Percentiles rank a stretch among this genome's conserved stretches.
Evolutionary conservation across 2,329 filamentous ascomycete genomes (phyloP).

Genomic region (Colletotrichum sidae): DNA sequence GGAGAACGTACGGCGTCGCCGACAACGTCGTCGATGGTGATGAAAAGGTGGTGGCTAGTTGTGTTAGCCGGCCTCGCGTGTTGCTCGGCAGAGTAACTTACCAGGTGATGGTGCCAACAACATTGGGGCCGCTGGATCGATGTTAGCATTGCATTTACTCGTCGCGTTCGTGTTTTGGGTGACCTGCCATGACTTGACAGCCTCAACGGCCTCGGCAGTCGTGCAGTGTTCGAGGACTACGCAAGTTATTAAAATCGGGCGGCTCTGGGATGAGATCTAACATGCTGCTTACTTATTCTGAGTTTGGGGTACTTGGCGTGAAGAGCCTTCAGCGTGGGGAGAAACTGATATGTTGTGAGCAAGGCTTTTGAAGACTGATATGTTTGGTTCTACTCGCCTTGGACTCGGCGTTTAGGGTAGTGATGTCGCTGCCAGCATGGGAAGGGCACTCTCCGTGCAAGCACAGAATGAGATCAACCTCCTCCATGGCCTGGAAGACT

Average conservation of each 20-base stretch:
- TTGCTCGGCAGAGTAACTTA: slow-evolving; percentile 40
- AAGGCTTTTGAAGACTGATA: not conserved
- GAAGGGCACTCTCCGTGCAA: slow-evolving; percentile 87
- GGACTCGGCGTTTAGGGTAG: slow-evolving; percentile 76
- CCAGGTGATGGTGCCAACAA: slow-evolving; percentile 61
- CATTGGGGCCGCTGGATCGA: slow-evolving; percentile 78
- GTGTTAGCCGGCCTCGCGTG: not conserved
- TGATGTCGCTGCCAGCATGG: slow-evolving; percentile 54
- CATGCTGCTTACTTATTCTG: slow-evolving; percentile 54
- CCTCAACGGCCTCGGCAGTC: slow-evolving; percentile 81
- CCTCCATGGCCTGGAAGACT: slow-evolving; percentile 91
- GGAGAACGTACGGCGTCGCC: slow-evolving; percentile 60
- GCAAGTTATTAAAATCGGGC: not conserved
- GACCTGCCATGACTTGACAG: slow-evolving; percentile 61
- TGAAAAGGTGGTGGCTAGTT: slow-evolving; percentile 82
- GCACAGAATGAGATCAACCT: slow-evolving; percentile 85
- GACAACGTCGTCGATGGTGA: slow-evolving; percentile 78
- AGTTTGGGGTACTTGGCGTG: slow-evolving; percentile 81
- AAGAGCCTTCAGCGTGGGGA: slow-evolving; percentile 81
- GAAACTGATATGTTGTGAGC: slow-evolving; percentile 61
- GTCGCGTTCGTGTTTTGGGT: too few species aligned
- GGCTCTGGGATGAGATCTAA: too few species aligned
- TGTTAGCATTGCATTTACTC: slow-evolving; percentile 3
- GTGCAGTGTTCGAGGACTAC: slow-evolving; percentile 85
- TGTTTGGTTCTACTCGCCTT: slow-evolving; percentile 42